Conservation (phyloP, 257 asterid species). For the Cinchona pubescens region DNA sequence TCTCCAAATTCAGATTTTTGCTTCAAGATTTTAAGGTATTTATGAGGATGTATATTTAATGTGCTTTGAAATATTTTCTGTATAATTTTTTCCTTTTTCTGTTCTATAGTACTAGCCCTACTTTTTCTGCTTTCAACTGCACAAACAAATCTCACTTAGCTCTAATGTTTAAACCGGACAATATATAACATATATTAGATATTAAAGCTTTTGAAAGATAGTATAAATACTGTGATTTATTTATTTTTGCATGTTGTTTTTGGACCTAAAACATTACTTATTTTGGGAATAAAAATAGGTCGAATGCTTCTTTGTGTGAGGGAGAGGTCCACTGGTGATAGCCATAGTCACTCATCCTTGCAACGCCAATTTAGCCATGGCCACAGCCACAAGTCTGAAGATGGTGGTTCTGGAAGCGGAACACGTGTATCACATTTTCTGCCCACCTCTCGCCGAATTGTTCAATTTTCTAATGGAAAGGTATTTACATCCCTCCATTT, state of each 20-base stretch:
- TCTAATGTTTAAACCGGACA: neutral
- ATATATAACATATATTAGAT: neutral
- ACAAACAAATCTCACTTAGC: neutral
- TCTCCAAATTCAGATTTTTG: neutral
- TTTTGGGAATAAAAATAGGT: slow-evolving; percentile 39
- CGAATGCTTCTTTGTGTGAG: slow-evolving; percentile 99
- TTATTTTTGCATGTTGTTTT: slow-evolving; percentile 8
- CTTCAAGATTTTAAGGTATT: neutral
- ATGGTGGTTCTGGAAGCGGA: slow-evolving; percentile 69
- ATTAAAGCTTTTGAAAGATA: neutral
- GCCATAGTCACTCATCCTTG: slow-evolving; percentile 73
- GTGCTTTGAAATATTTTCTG: neutral
- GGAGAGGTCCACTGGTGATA: slow-evolving; percentile 76
- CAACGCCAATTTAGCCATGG: slow-evolving; percentile 97
- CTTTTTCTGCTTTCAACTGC: neutral
- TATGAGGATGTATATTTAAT: neutral
- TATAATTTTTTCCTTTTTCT: neutral
- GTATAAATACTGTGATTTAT: neutral
- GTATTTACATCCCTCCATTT: slow-evolving; percentile 28
- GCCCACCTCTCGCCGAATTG: slow-evolving; percentile 97
- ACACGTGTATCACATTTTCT: slow-evolving; percentile 93
- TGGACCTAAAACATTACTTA: slow-evolving; percentile 12
- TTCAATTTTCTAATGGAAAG: slow-evolving; percentile 96
- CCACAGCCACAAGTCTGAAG: slow-evolving; percentile 80
- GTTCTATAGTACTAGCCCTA: neutral